Evolutionary conservation across 2,329 filamentous ascomycete species (phyloP), one percentile per base, ranked within the genome.

Genomic region (Harringtonia aguacate): DNA sequence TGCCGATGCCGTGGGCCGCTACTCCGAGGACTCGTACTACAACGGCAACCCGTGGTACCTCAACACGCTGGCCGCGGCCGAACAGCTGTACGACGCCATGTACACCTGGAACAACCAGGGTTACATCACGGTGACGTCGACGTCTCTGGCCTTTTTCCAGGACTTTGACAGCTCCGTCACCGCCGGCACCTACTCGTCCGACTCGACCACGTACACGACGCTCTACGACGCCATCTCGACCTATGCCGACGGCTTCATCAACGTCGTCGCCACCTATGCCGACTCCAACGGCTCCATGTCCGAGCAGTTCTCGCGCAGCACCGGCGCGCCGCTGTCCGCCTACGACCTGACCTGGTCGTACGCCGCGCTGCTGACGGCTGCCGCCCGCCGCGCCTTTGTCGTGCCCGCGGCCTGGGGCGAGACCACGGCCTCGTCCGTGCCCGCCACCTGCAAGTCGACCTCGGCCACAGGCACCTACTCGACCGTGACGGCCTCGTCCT

Each of bases 41-140:
- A 77, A 77, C 48, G 85, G 84, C 1, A 88, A 92, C 59, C 86
- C 86, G 2, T 92, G 86, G 86, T 53, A 37, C 54, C 70, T 90
- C 13, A 74, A 74, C 53, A 90, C 83, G 1, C 69, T 87, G 27
- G 84, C 84, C 2, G 84, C 84, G 1, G 86, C 85, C 4, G 86
- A 92, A 61, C 81, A 85, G 56, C 72, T 94, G 3, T 90, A 88
- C 58, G 80, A 84, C 53, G 81, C 86, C 1, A 55, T 88, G 2
- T 80, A 81, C 51, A 77, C 82, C 40, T 90, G 84, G 83, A 69
- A 81, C 49, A 61, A 67, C 30, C 60, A 69, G 22, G 79, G 77
- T 1, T 79, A 69, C 7, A 71, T 94, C 53, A 73, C 70, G 1
- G 73, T 90, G 38, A 81, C 77, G 6, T 63, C 68, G 0, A 70